These are phyloP conservation scores for Pterocarpus macrocarpus DNA, from an alignment of 306 rosid species.

Conservation along the genomic window DNA sequence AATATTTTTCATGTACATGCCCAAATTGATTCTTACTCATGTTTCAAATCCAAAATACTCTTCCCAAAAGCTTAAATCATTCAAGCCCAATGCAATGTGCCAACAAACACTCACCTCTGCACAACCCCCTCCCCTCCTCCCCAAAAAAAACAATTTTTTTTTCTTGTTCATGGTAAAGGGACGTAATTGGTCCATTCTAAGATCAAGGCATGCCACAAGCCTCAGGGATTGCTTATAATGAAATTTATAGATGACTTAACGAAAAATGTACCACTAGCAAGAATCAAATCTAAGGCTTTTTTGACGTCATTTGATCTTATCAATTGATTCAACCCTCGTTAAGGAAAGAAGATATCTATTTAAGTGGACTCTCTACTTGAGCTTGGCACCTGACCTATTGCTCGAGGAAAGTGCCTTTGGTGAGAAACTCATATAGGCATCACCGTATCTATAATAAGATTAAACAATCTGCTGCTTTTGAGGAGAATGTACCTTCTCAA, in stretches of 20 bases:
- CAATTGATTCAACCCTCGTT: background rate
- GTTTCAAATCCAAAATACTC: background rate
- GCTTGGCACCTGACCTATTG: conserved; percentile 6
- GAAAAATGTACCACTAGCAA: background rate
- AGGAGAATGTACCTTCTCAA: conserved; percentile 77
- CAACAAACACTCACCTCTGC: background rate
- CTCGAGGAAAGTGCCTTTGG: background rate
- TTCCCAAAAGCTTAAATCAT: background rate
- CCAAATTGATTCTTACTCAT: background rate
- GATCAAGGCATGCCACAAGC: background rate
- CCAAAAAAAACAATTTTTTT: background rate
- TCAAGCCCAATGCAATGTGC: background rate
- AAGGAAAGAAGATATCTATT: conserved; percentile 7
- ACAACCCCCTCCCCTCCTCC: background rate
- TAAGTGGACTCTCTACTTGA: background rate
- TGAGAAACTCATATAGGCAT: conserved; percentile 26
- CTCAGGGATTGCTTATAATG: background rate
- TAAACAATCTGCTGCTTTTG: conserved; percentile 35
- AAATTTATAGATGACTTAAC: background rate
- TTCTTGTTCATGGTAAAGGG: background rate
- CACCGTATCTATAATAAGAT: conserved; percentile 20
- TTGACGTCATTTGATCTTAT: background rate
- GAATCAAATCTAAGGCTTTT: background rate
- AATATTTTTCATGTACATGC: background rate
- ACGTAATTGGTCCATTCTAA: background rate